Evolutionary conservation across 75 land plant species (phyloP).

Genomic region (Pinus tabuliformis): DNA sequence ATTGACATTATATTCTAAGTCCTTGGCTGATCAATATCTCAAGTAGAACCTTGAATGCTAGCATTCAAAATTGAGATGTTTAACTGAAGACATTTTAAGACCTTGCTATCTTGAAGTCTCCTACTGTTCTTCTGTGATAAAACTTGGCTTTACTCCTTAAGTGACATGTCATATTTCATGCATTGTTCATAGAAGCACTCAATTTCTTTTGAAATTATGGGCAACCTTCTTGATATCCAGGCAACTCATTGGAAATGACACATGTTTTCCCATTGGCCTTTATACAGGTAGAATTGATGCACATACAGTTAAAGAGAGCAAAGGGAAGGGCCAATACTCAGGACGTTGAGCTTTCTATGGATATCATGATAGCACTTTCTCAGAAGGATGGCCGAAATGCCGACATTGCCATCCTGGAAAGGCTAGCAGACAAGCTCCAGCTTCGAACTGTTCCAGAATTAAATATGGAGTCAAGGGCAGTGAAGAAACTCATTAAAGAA

Average conservation of each 20-base stretch:
- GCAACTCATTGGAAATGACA: neutral
- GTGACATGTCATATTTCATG: neutral
- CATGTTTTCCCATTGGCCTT: neutral
- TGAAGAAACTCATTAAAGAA: constrained; percentile 47
- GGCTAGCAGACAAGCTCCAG: constrained; percentile 55
- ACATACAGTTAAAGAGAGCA: constrained; percentile 52
- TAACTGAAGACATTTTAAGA: neutral
- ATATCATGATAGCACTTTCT: constrained; percentile 51
- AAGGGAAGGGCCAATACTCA: constrained; percentile 58
- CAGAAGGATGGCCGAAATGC: constrained; percentile 46
- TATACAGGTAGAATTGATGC: constrained; percentile 60
- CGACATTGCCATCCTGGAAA: constrained; percentile 47
- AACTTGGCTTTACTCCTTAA: neutral
- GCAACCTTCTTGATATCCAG: neutral
- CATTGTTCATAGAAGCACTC: neutral
- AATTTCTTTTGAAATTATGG: neutral
- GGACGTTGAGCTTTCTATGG: constrained; percentile 59
- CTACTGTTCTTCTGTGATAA: neutral
- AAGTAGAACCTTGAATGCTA: neutral
- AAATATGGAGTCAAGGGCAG: constrained; percentile 45
- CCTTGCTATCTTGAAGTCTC: neutral
- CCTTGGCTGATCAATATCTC: neutral
- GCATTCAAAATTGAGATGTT: neutral
- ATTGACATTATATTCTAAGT: too few relatives aligned
- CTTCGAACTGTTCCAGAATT: constrained; percentile 48